A percentile compares a stretch with the other conserved stretches of the same genome.
phyloP scores from a whole-genome alignment of 495 filamentous ascomycete species.

The Annulohypoxylon nitens region DNA sequence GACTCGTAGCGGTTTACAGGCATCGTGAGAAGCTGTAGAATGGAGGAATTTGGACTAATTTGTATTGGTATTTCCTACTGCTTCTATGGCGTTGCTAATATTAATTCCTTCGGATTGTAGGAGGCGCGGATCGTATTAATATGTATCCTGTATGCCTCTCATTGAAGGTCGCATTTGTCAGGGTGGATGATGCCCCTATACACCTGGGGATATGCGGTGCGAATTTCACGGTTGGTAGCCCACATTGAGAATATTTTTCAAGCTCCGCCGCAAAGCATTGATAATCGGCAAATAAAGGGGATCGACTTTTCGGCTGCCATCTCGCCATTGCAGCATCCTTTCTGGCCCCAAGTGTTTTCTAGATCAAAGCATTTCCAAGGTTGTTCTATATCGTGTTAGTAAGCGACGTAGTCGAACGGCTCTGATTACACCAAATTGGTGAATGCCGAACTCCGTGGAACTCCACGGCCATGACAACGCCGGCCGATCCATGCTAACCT shows the following conservation, averaged over 20 bases:
- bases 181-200: not conserved
- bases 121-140: conserved; percentile 10
- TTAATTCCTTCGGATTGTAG: not conserved
- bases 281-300: not conserved
- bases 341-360: not conserved
- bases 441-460: conserved; percentile 15
- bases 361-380: not conserved
- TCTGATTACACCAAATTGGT: not conserved
- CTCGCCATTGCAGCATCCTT: not conserved
- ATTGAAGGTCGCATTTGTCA: conserved; percentile 4
- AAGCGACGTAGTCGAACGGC: not conserved
- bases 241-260: not conserved
- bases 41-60: not conserved
- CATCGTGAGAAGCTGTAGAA: conserved; percentile 17
- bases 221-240: not conserved
- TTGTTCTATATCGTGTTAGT: not conserved
- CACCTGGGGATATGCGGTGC: not conserved
- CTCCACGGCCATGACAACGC: conserved; percentile 18
- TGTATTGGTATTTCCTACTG: not conserved
- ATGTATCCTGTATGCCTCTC: not conserved
- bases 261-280: not conserved
- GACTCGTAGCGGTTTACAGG: conserved; percentile 38
- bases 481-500: not conserved
- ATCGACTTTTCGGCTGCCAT: not conserved
- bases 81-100: not conserved